Evolutionary conservation across 371 early-diverging fungal genomes (phyloP).

Genomic region (Rhizomucor miehei): DNA sequence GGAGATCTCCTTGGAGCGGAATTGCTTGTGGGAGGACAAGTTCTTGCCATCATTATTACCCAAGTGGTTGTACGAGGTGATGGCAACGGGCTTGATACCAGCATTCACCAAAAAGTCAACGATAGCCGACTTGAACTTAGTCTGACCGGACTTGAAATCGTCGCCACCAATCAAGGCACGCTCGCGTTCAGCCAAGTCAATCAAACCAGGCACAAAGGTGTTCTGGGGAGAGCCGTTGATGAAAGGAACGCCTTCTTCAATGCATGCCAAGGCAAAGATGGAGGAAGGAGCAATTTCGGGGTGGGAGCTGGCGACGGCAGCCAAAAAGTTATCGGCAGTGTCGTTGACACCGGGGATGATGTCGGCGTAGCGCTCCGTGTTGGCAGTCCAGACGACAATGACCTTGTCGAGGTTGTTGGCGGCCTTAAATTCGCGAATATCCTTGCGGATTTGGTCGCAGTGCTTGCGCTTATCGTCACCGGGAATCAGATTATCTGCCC

Average conservation of each 20-base stretch:
- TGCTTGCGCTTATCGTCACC: constrained; percentile 86
- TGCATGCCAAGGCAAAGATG: constrained; percentile 93
- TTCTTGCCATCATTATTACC: constrained; percentile 99
- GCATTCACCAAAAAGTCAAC: constrained; percentile 97
- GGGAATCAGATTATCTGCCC: constrained; percentile 88
- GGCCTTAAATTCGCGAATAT: constrained; percentile 93
- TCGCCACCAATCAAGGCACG: constrained; percentile 94
- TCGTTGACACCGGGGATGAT: constrained; percentile 92
- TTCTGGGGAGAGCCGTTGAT: constrained; percentile 98
- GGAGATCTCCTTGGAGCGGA: constrained; percentile 97
- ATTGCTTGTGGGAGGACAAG: constrained; percentile 94
- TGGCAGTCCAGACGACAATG: constrained; percentile 97
- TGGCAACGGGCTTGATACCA: constrained; percentile 96
- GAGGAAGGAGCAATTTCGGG: constrained; percentile 94
- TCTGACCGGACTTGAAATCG: constrained; percentile 98
- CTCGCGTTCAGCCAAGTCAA: constrained; percentile 86
- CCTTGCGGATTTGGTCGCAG: constrained; percentile 84
- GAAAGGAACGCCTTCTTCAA: constrained; percentile 92
- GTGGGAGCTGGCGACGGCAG: constrained; percentile 77
- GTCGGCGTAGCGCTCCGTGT: constrained; percentile 90
- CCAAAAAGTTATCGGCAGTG: constrained; percentile 88
- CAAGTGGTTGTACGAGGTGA: constrained; percentile 97
- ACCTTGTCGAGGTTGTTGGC: constrained; percentile 86
- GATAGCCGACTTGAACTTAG: constrained; percentile 97
- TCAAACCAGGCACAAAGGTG: constrained; percentile 94